Evolutionary conservation across 164 flowering plant genomes (phyloP).

Genomic region (Warburgia ugandensis): DNA sequence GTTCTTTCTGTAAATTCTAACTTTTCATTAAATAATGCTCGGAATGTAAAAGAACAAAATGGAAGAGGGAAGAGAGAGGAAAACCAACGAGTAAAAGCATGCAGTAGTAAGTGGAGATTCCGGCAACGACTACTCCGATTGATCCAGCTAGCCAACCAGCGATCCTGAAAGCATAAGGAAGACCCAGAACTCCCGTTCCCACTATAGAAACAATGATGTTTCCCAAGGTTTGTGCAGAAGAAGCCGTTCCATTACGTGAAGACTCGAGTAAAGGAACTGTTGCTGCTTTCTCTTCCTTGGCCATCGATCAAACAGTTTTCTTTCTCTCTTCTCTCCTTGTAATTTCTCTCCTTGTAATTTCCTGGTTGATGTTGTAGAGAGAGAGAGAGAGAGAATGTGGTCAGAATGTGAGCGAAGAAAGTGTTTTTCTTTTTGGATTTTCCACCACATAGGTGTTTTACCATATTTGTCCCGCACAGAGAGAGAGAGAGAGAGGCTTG

Average conservation of each 20-base stretch:
- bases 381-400: no score
- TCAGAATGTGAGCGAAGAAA: no score
- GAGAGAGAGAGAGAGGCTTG: no score
- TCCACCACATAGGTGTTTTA: no score
- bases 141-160: constrained; percentile 25
- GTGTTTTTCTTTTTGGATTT: no score
- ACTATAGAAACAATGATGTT: constrained; percentile 26
- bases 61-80: not conserved
- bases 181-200: constrained; percentile 29
- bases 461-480: no score
- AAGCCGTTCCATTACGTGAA: constrained; percentile 7
- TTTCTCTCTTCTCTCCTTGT: no score
- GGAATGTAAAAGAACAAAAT: not conserved
- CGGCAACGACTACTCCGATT: constrained; percentile 15
- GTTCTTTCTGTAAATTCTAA: no score
- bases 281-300: not conserved
- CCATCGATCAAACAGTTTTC: no score
- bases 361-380: no score
- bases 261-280: constrained; percentile 1
- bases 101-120: constrained; percentile 19
- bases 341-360: no score
- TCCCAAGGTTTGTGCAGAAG: constrained; percentile 19
- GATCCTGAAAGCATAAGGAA: constrained; percentile 19
- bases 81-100: constrained; percentile 21
- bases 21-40: no score